phyloP scores from a whole-genome alignment of 225 moss, liverwort and hornwort genomes.

The Lunularia cruciata region DNA sequence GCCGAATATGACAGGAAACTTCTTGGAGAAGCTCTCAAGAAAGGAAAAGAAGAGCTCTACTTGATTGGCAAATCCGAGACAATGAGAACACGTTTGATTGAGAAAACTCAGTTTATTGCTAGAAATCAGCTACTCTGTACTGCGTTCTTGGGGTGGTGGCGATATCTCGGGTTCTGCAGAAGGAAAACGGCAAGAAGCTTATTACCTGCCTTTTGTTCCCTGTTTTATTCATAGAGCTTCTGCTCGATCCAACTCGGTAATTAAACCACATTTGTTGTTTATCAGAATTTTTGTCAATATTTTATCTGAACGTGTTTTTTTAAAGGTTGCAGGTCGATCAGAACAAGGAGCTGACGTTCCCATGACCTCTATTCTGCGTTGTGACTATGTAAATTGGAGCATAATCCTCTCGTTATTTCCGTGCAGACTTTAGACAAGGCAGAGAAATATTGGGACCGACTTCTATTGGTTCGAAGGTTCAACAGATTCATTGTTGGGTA shows the following conservation, averaged over 20 bases:
- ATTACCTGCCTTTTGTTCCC: too few relatives aligned
- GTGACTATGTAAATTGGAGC: too few relatives aligned
- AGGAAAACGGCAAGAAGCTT: conserved; percentile 54
- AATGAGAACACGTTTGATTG: conserved; percentile 74
- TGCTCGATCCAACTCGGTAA: too few relatives aligned
- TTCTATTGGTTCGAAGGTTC: conserved; percentile 52
- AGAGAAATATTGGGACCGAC: conserved; percentile 57
- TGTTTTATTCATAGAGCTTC: too few relatives aligned
- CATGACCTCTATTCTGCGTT: too few relatives aligned
- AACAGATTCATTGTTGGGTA: conserved; percentile 55
- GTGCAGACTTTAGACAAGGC: conserved; percentile 63
- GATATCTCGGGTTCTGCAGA: conserved; percentile 45
- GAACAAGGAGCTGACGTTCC: neutral
- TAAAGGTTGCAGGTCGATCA: neutral
- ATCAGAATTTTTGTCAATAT: too few relatives aligned
- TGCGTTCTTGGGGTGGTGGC: conserved; percentile 66
- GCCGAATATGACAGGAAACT: conserved; percentile 66
- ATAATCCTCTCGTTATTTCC: conserved; percentile 1
- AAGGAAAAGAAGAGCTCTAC: conserved; percentile 63
- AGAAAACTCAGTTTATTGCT: conserved; percentile 68
- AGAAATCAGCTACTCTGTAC: conserved; percentile 50
- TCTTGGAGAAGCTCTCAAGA: conserved; percentile 61
- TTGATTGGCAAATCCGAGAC: conserved; percentile 63
- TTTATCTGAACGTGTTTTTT: too few relatives aligned
- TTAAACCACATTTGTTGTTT: too few relatives aligned